phyloP scores from a whole-genome alignment of 768 basidiomycete genomes.

The Lentinula raphanica region DNA sequence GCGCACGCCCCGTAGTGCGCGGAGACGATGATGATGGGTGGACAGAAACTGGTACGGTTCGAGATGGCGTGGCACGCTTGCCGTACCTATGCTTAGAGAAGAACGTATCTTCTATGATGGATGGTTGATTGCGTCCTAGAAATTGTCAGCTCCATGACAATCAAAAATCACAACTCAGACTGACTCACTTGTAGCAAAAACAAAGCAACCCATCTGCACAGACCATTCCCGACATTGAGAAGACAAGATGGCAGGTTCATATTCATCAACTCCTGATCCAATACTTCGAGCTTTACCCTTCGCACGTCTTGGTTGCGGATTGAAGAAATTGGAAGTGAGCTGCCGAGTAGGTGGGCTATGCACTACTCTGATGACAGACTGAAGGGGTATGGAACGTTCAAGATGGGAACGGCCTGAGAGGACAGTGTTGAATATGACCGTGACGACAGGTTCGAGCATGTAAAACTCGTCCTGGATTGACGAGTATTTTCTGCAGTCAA shows the following conservation, averaged over 20 bases:
- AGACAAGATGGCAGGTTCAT: slow-evolving; percentile 23
- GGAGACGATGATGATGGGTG: not conserved
- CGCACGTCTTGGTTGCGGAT: slow-evolving; percentile 42
- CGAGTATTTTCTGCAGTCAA: slow-evolving; percentile 6
- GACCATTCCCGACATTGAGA: slow-evolving; percentile 41
- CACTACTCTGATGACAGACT: slow-evolving; percentile 24
- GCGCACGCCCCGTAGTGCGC: not conserved
- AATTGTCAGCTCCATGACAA: not conserved
- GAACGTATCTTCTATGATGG: not conserved
- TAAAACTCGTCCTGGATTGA: slow-evolving; percentile 22
- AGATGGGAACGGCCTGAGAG: slow-evolving; percentile 30
- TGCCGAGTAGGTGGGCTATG: slow-evolving; percentile 23
- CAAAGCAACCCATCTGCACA: slow-evolving; percentile 36
- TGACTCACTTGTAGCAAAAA: slow-evolving; percentile 44
- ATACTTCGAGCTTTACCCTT: slow-evolving; percentile 51
- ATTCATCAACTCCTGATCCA: slow-evolving; percentile 21
- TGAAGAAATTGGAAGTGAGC: slow-evolving; percentile 48
- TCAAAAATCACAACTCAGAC: not conserved
- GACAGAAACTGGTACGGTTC: not conserved
- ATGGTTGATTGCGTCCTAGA: not conserved
- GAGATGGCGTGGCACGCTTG: not conserved
- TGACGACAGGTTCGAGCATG: slow-evolving; percentile 64
- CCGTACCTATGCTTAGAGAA: not conserved
- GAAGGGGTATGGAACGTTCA: slow-evolving; percentile 21
- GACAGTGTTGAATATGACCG: slow-evolving; percentile 46